Evolutionary conservation across 202 grass and related monocot genomes (phyloP), one percentile per base, ranked within the genome.

Genomic region (Panicum virgatum): DNA sequence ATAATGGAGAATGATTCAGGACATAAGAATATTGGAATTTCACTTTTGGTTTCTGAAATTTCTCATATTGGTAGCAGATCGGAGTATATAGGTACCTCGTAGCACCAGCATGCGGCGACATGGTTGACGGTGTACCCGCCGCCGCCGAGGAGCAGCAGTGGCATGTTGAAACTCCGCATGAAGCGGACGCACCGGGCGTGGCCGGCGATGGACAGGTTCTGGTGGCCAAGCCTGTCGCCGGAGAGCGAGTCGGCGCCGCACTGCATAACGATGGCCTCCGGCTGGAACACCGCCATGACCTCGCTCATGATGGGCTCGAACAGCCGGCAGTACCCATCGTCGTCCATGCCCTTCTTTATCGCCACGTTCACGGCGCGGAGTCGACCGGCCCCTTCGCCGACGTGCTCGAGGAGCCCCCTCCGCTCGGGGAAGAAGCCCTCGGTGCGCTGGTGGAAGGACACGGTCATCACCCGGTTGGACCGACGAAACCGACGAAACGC

Each of bases 221-320:
- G 62, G 0, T 0, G 0, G 0, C 59, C 76, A 25, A 88, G 12
- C 34, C 34, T 20, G 62, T 88, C 76, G 42, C 61, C 76, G 32
- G 50, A 19, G 61, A 84, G 73, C 1, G 94, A 94, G 86, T 97
- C 83, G 16, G 80, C 71, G 74, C 83, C 91, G 25, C 94, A 97
- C 70, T 97, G 91, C 80, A 94, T 69, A 42, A 94, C 88, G 46
- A 97, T 27, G 66, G 86, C 86, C 50, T 83, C 89, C 38, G 91
- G 91, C 51, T 78, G 53, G 59, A 81, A 94, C 80, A n/a, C n/a
- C n/a, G 58, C 52, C 87, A 87, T 90, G 22, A 87, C 89, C 82
- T 82, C 88, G 0, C 1, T 5, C 52, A 94, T 77, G 47, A 90
- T 78, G 8, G 85, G 81, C 62, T 26, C 62, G 83, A 97, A 94